phyloP scores from a whole-genome alignment of 1,139 yeast genomes.

The Pichiaceae sp. region DNA sequence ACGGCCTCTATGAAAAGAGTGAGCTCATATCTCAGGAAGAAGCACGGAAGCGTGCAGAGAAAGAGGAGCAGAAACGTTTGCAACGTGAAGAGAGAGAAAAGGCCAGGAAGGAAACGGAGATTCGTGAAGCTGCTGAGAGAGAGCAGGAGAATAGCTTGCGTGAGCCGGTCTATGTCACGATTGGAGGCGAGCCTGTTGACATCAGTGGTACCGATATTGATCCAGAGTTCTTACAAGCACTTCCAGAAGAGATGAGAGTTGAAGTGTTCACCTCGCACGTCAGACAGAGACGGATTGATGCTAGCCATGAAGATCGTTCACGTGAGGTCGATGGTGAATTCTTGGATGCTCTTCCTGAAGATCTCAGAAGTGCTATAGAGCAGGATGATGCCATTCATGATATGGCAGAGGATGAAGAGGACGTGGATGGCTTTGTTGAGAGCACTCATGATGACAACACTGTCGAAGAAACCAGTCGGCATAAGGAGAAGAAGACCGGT shows the following conservation, averaged over 20 bases:
- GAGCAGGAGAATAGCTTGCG: constrained; percentile 6
- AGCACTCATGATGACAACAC: neutral
- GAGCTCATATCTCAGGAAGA: constrained; percentile 28
- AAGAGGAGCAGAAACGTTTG: constrained; percentile 29
- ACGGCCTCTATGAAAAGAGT: constrained; percentile 44
- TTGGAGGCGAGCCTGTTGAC: constrained; percentile 77
- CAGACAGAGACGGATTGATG: constrained; percentile 49
- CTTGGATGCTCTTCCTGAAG: constrained; percentile 72
- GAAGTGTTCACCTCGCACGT: constrained; percentile 87
- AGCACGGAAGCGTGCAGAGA: constrained; percentile 20
- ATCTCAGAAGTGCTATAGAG: constrained; percentile 62
- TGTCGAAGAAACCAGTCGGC: neutral
- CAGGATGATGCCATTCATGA: constrained; percentile 41
- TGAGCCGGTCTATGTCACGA: constrained; percentile 57
- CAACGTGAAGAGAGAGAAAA: constrained; percentile 21
- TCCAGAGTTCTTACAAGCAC: constrained; percentile 81
- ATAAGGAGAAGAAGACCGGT: constrained; percentile 21
- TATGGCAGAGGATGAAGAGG: constrained; percentile 21
- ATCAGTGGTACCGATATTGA: constrained; percentile 80
- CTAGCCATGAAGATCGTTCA: constrained; percentile 31
- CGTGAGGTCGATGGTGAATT: constrained; percentile 79
- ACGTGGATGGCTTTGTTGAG: constrained; percentile 25
- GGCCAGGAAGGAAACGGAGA: constrained; percentile 16
- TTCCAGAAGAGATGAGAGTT: constrained; percentile 90
- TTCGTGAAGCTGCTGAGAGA: constrained; percentile 1